Percentiles rank a stretch among this genome's conserved stretches.
Conservation (phyloP, 2,329 filamentous ascomycete species). For the Thielaviopsis cerberus region DNA sequence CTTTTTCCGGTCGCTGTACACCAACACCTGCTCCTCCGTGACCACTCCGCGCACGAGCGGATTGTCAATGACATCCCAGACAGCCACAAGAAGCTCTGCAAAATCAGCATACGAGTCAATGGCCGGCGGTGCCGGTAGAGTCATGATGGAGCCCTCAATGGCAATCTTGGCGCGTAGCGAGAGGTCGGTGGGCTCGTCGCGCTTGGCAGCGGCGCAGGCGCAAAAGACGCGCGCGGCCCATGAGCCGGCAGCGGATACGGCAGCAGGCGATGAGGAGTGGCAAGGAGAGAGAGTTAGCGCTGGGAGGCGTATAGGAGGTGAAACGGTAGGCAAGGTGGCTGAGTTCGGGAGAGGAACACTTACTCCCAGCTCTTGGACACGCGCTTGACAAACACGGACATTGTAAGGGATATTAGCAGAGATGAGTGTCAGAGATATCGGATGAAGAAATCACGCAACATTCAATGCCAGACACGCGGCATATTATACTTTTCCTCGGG, state of each 20-base stretch:
- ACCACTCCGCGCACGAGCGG: slow-evolving; percentile 6
- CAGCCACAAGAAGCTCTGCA: neutral
- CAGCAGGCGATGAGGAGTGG: neutral
- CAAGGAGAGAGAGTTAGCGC: neutral
- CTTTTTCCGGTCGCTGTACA: neutral
- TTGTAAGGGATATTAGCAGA: neutral
- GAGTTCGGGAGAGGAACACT: neutral
- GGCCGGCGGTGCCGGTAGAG: neutral
- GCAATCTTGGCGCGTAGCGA: slow-evolving; percentile 4
- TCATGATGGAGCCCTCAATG: slow-evolving; percentile 5
- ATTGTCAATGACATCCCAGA: slow-evolving; percentile 8
- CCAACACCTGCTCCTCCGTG: slow-evolving; percentile 5
- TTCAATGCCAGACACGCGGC: neutral
- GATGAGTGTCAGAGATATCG: neutral
- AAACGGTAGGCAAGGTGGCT: too few relatives aligned
- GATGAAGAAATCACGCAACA: neutral
- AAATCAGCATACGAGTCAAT: neutral
- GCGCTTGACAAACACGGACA: neutral
- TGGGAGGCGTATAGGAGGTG: too few relatives aligned
- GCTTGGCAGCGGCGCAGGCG: slow-evolving; percentile 3
- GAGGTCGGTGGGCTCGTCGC: slow-evolving; percentile 1
- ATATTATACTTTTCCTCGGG: too few relatives aligned
- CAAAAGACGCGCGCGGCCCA: slow-evolving; percentile 2
- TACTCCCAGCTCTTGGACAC: neutral
- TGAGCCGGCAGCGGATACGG: neutral